phyloP scores from a whole-genome alignment of 805 yeast species.

The Kluyveromyces starmeri region DNA sequence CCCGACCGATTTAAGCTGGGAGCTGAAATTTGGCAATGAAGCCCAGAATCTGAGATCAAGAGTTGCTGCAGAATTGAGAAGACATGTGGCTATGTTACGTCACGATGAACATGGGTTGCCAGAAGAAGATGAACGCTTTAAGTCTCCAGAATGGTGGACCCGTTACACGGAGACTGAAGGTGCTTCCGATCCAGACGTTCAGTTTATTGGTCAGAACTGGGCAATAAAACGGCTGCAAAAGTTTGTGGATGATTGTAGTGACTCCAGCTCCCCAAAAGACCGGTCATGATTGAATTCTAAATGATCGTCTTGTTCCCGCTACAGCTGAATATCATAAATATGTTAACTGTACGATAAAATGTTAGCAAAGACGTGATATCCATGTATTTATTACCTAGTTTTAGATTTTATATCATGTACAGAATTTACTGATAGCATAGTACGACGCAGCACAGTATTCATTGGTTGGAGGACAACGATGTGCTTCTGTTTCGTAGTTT shows the following conservation, averaged over 20 bases:
- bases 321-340: too few species aligned
- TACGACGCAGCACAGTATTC: too few species aligned
- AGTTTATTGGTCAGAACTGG: slow-evolving; percentile 76
- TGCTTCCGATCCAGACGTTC: slow-evolving; percentile 52
- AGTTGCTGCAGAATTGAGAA: slow-evolving; percentile 61
- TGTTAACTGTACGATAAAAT: too few species aligned
- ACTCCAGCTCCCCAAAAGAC: neutral
- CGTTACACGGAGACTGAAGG: slow-evolving; percentile 58
- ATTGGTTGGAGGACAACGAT: too few species aligned
- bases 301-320: too few species aligned
- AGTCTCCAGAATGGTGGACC: slow-evolving; percentile 67
- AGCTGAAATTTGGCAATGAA: slow-evolving; percentile 51
- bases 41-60: slow-evolving; percentile 61
- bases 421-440: too few species aligned
- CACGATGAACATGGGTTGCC: slow-evolving; percentile 34
- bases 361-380: too few species aligned
- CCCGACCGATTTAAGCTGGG: slow-evolving; percentile 51
- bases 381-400: too few species aligned
- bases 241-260: slow-evolving; percentile 24
- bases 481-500: too few species aligned
- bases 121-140: slow-evolving; percentile 62
- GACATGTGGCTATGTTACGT: slow-evolving; percentile 45
- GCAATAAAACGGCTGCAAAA: slow-evolving; percentile 65
- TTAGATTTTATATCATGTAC: too few species aligned
- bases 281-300: too few species aligned